Conservation (phyloP, 768 basidiomycete species). For the Russula dissimulans region DNA sequence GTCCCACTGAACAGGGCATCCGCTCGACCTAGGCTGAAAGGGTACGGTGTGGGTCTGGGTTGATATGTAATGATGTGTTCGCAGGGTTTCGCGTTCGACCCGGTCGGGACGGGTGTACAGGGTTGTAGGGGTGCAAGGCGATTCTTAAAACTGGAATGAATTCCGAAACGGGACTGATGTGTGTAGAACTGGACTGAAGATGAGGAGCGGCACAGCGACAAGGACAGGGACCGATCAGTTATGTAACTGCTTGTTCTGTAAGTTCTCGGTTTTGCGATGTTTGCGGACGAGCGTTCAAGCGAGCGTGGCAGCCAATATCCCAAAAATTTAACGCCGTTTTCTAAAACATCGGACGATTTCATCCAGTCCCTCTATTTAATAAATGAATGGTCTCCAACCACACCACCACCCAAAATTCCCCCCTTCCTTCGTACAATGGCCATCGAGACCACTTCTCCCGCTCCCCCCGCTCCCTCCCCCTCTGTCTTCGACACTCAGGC, state of each 20-base stretch:
- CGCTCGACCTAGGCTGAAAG: neutral
- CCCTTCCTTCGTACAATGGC: constrained; percentile 15
- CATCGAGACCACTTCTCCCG: constrained; percentile 10
- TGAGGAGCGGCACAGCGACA: neutral
- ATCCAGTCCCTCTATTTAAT: neutral
- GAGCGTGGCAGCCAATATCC: neutral
- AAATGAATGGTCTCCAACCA: constrained; percentile 2
- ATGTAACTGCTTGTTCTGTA: constrained; percentile 7
- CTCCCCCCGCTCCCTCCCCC: neutral
- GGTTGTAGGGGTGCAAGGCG: too few species aligned
- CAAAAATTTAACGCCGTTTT: constrained; percentile 7
- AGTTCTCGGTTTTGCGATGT: constrained; percentile 8
- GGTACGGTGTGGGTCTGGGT: too few species aligned
- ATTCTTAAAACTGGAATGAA: too few species aligned
- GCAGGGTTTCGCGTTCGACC: constrained; percentile 10
- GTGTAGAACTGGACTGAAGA: too few species aligned
- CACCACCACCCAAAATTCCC: neutral
- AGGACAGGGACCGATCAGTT: constrained; percentile 4
- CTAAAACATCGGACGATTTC: constrained; percentile 21
- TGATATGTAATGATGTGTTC: too few species aligned
- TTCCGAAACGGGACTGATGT: neutral
- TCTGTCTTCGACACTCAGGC: constrained; percentile 18
- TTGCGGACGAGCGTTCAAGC: neutral
- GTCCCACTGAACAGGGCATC: neutral
- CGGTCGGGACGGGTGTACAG: constrained; percentile 10